These are phyloP conservation scores for Clarireedia monteithiana DNA, from an alignment of 2,329 filamentous ascomycete species.

Conservation along the genomic window DNA sequence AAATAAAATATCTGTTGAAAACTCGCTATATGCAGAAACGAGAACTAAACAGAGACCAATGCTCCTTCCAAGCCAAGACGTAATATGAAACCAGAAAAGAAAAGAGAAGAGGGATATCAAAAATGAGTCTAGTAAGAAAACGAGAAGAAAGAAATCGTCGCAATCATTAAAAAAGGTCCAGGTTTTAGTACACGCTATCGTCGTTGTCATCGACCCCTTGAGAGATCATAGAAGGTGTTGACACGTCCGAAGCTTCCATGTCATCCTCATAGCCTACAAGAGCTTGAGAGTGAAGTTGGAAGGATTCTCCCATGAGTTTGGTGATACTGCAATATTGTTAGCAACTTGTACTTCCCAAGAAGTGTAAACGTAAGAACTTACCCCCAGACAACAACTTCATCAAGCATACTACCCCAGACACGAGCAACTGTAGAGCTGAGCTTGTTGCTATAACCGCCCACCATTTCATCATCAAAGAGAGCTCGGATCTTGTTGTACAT, in stretches of 20 bases:
- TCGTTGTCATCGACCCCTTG: conserved; percentile 57
- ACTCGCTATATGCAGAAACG: conserved; percentile 29
- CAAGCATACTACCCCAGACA: conserved; percentile 96
- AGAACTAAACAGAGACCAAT: conserved; percentile 13
- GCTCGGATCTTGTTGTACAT: conserved; percentile 92
- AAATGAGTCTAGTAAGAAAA: conserved; percentile 20
- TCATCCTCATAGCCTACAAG: conserved; percentile 92
- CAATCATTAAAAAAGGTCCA: conserved; percentile 25
- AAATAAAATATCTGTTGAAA: conserved; percentile 20
- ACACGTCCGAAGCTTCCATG: conserved; percentile 58
- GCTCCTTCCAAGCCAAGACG: conserved; percentile 16
- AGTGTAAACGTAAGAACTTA: conserved; percentile 47
- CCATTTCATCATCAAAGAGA: conserved; percentile 84
- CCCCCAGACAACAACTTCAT: conserved; percentile 99
- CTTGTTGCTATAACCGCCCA: conserved; percentile 72
- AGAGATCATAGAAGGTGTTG: conserved; percentile 64
- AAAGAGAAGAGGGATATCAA: conserved; percentile 29
- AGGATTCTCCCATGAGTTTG: conserved; percentile 95
- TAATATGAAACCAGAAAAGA: conserved; percentile 22
- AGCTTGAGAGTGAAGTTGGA: conserved; percentile 92
- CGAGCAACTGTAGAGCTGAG: conserved; percentile 92
- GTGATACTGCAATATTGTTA: conserved; percentile 61
- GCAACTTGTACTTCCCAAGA: conserved; percentile 21
- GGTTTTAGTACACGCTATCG: conserved; percentile 56
- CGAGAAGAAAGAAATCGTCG: conserved; percentile 40